Evolutionary conservation across 148 eudicot genomes (phyloP), one percentile per base, ranked within the genome.

Genomic region (Rhododendron ferrugineum): DNA sequence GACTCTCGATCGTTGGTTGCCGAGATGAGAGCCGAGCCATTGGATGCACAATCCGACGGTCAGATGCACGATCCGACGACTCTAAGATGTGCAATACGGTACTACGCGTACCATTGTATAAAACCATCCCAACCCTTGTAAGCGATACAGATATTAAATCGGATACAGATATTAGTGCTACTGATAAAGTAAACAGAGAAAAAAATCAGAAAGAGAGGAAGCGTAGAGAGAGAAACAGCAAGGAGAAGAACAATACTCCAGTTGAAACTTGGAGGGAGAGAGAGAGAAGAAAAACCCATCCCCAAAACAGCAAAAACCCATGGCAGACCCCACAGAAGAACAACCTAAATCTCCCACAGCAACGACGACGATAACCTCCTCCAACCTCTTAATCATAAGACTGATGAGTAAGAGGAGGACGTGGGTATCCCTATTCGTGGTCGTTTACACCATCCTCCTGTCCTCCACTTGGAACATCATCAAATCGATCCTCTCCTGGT

Each of bases 391-490:
- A 22, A 58, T 88, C 20, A 74, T 87, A 9, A 66, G 82, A 46
- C 28, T 93, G 56, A 90, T 93, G 89, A 88, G 91, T 83, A 92
- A 91, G 82, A 73, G 93, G 54, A 82, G 92, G 23, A 90, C 93
- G 66, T 93, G 95, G 95, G 92, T 86, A 0, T 32, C 84, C 62
- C 85, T 91, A 0, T 91, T 90, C 66, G 86, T 87, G 5, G 13
- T 80, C 8, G 91, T 93, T 1, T 93, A 90, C 83, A 8, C 85
- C 1, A 66, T 93, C 42, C 83, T 93, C 36, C 11, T 93, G 0
- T 89, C 87, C 34, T 90, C 89, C 20, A 89, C 95, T 0, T 90
- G 91, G 90, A 90, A 90, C 11, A 84, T 93, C 32, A 86, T 93
- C 36, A 90, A 84, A 30, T 86, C 95, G 6, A 88, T 91, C 32